These are phyloP conservation scores for Suhomyces bolitotheri DNA, from an alignment of 1,139 yeast species.

Conservation along the genomic window DNA sequence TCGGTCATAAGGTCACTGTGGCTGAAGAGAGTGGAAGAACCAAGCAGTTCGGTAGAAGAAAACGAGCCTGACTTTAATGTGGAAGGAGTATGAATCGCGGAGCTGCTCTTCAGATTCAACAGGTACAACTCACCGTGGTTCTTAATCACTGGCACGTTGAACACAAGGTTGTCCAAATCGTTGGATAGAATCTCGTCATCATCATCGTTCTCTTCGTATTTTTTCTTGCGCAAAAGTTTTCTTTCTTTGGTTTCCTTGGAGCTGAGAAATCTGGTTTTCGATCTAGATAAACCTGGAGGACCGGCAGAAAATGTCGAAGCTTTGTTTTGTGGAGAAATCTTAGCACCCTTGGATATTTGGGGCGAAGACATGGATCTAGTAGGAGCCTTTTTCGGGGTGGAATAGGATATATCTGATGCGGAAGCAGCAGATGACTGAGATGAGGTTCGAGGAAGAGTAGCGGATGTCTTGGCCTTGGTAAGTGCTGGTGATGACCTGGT, in stretches of 20 bases:
- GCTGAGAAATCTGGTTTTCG: slow-evolving; percentile 39
- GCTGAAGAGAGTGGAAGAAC: slow-evolving; percentile 12
- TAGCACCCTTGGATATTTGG: slow-evolving; percentile 3
- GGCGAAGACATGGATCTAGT: slow-evolving; percentile 8
- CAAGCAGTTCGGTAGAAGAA: slow-evolving; percentile 3
- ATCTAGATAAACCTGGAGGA: slow-evolving; percentile 18
- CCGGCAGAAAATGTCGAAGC: slow-evolving; percentile 5
- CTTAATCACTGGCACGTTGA: slow-evolving; percentile 48
- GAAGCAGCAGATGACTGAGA: slow-evolving; percentile 8
- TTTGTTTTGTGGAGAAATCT: slow-evolving; percentile 2
- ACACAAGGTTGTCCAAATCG: slow-evolving; percentile 40
- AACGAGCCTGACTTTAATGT: slow-evolving; percentile 7
- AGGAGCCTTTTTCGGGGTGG: slow-evolving; percentile 3
- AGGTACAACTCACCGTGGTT: slow-evolving; percentile 38
- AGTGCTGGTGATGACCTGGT: slow-evolving; percentile 1
- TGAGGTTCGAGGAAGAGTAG: slow-evolving; percentile 2
- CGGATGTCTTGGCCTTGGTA: slow-evolving; percentile 3
- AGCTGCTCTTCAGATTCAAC: slow-evolving; percentile 9
- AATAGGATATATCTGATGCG: slow-evolving; percentile 6
- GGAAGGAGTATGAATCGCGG: slow-evolving; percentile 8
- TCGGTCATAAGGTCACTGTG: slow-evolving; percentile 33
- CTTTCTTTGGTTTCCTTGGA: slow-evolving; percentile 43
- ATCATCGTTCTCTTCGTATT: slow-evolving; percentile 45
- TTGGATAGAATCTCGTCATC: slow-evolving; percentile 44
- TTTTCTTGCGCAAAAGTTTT: slow-evolving; percentile 40